phyloP scores from a whole-genome alignment of 1,139 yeast genomes.

The Kurtzmaniella quercitrusa region DNA sequence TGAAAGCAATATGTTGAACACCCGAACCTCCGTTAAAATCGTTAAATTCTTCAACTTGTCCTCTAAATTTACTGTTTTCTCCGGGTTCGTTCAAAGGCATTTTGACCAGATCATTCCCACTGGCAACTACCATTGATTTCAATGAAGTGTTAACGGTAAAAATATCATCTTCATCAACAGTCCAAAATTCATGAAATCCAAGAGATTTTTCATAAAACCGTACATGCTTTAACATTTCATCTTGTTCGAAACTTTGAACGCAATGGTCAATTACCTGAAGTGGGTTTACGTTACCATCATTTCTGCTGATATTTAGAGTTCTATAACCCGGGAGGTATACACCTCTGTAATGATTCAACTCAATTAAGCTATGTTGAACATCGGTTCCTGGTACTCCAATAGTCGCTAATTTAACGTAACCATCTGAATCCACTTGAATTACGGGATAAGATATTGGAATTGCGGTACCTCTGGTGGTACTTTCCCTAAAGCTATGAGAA shows the following conservation, averaged over 20 bases:
- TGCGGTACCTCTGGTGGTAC: constrained; percentile 51
- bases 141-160: constrained; percentile 65
- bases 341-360: constrained; percentile 43
- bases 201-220: constrained; percentile 54
- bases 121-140: constrained; percentile 73
- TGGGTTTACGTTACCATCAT: constrained; percentile 4
- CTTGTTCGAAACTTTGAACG: constrained; percentile 75
- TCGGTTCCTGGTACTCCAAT: constrained; percentile 58
- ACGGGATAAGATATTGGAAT: constrained; percentile 40
- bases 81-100: constrained; percentile 89
- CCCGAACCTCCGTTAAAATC: constrained; percentile 78
- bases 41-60: constrained; percentile 80
- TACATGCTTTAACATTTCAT: constrained; percentile 57
- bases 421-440: constrained; percentile 38
- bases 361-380: constrained; percentile 63
- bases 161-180: constrained; percentile 75
- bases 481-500: neutral
- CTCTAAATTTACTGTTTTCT: constrained; percentile 47
- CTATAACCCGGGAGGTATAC: constrained; percentile 56
- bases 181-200: constrained; percentile 79
- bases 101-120: constrained; percentile 59
- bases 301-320: constrained; percentile 1
- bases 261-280: constrained; percentile 56
- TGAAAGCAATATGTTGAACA: constrained; percentile 74
- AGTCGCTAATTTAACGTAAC: constrained; percentile 51